Evolutionary conservation across 148 eudicot genomes (phyloP), one percentile per base, ranked within the genome.

Genomic region (Rhododendron ferrugineum): DNA sequence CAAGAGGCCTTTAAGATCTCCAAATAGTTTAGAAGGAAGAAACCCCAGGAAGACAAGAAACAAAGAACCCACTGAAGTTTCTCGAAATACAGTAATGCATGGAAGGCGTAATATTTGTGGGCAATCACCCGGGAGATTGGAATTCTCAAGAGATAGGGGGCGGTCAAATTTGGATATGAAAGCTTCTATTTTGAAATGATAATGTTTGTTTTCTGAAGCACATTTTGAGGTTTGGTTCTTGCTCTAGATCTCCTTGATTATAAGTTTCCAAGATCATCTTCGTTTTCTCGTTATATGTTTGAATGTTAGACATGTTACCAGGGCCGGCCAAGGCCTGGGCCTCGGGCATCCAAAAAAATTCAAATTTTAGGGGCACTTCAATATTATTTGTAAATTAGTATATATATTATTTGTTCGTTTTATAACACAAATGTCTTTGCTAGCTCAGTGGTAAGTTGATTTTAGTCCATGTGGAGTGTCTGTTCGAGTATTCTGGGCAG

Each of bases 11-110:
- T 37, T 78, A 56, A 78, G 20, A 83, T 76, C 66, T 52, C 40
- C 42, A 62, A 88, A 76, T 73, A 80, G n/a, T 50, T 30, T 37
- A 18, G 60, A 32, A 74, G 78, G 87, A 85, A 83, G 84, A 72
- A 36, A 83, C 58, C 37, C 26, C 47, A 76, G 75, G 66, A 79
- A 42, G 64, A 80, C n/a, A 50, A 44, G 32, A 81, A 78, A 50
- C 40, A 68, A 26, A 42, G 79, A 47, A 2, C 50, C 85, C 34
- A 28, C 49, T 20, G 74, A 75, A 74, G 52, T 52, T 82, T 78
- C 84, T 32, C 37, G 82, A 85, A 85, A 86, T 79, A 50, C 15
- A n/a, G 50, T 70, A n/a, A 22, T 4, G 77, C 78, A 9, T 56
- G 85, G 54, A n/a, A 42, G 46, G 54, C 28, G 22, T 22, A 37